phyloP scores from a whole-genome alignment of 1,284 basidiomycete species.

The Boletus smithii region DNA sequence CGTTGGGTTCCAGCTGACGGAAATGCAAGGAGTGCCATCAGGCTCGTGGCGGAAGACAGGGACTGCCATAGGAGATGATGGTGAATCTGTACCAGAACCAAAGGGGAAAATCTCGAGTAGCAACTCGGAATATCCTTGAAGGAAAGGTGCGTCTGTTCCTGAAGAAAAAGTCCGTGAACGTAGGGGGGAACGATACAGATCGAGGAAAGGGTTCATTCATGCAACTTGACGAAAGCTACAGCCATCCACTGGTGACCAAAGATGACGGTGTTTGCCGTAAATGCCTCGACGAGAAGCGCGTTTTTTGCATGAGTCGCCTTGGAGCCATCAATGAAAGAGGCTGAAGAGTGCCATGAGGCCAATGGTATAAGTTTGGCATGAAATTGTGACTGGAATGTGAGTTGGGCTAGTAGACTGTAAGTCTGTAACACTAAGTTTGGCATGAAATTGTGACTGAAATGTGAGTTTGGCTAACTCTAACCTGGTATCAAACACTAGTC shows the following conservation, averaged over 20 bases:
- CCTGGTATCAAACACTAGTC: too few species aligned
- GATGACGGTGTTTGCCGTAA: slow-evolving; percentile 12
- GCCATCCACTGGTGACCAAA: too few species aligned
- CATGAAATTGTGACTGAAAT: neutral
- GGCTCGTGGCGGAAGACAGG: slow-evolving; percentile 11
- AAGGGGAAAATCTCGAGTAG: neutral
- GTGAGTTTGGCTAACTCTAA: too few species aligned
- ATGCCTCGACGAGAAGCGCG: slow-evolving; percentile 5
- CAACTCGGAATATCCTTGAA: slow-evolving; percentile 5
- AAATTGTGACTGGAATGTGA: neutral
- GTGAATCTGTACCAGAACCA: slow-evolving; percentile 15
- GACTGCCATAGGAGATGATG: slow-evolving; percentile 1
- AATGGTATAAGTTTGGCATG: neutral
- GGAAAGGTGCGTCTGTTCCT: neutral
- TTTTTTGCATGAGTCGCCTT: slow-evolving; percentile 24
- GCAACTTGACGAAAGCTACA: slow-evolving; percentile 1
- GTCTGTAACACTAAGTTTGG: too few species aligned
- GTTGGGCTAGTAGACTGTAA: too few species aligned
- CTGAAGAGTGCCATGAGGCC: slow-evolving; percentile 1
- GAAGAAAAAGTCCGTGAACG: slow-evolving; percentile 4
- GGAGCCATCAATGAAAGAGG: slow-evolving; percentile 17
- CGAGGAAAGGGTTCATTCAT: slow-evolving; percentile 3
- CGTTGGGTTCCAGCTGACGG: slow-evolving; percentile 14
- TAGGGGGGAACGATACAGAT: slow-evolving; percentile 5
- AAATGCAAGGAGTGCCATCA: slow-evolving; percentile 24